Evolutionary conservation across 495 filamentous ascomycete species (phyloP).

Genomic region (Aspergillus sclerotiicarbonarius): DNA sequence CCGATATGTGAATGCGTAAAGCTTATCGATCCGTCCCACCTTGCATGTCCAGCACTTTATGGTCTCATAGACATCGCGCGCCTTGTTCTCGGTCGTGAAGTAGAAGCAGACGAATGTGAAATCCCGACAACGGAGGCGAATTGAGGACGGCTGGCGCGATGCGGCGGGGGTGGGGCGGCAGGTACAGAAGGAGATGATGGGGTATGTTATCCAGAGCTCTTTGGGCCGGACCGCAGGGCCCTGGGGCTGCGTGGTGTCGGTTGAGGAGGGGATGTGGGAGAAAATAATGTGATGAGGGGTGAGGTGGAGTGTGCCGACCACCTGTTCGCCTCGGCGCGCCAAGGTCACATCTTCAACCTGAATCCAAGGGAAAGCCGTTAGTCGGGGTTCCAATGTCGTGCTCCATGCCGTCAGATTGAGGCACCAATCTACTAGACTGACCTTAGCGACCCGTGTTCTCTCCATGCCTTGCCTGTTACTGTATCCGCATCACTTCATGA

Average conservation of each 20-base stretch:
- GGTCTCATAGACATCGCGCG: conserved; percentile 83
- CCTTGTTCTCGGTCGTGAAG: conserved; percentile 70
- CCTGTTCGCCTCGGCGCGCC: conserved; percentile 58
- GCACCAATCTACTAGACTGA: conserved; percentile 16
- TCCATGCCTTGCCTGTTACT: conserved; percentile 50
- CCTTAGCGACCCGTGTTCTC: conserved; percentile 57
- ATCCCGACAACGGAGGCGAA: conserved; percentile 87
- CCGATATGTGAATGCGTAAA: conserved; percentile 86
- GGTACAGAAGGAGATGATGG: conserved; percentile 76
- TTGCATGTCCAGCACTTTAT: conserved; percentile 81
- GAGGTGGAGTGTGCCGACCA: conserved; percentile 60
- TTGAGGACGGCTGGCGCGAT: conserved; percentile 72
- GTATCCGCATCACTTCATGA: conserved; percentile 38
- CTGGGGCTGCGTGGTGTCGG: conserved; percentile 34
- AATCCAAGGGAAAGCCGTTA: conserved; percentile 11
- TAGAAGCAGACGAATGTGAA: conserved; percentile 92
- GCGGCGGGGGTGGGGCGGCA: conserved; percentile 67
- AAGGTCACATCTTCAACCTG: conserved; percentile 64
- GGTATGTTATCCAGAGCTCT: conserved; percentile 91
- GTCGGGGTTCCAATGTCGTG: neutral
- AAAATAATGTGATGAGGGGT: conserved; percentile 68
- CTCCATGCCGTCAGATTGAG: neutral
- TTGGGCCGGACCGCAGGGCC: conserved; percentile 49
- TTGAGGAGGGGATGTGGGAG: conserved; percentile 44
- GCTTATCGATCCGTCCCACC: conserved; percentile 78